These are phyloP conservation scores for Aureobasidium uvarum DNA, from an alignment of 2,329 filamentous ascomycete genomes.

Conservation along the genomic window DNA sequence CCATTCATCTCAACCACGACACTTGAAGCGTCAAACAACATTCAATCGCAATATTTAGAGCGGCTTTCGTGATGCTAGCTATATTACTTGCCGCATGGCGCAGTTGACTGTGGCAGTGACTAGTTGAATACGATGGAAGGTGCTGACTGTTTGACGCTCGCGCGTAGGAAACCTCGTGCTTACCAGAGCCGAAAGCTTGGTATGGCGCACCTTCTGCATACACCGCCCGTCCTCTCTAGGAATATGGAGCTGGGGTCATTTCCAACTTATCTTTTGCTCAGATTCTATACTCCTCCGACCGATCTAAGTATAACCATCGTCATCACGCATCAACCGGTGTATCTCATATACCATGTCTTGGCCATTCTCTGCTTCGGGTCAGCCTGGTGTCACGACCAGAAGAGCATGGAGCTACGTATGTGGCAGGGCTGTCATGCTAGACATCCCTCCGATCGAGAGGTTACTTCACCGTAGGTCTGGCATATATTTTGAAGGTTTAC, in stretches of 20 bases:
- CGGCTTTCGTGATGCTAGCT: neutral
- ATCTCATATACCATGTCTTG: neutral
- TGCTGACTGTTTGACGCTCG: neutral
- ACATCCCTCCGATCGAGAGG: neutral
- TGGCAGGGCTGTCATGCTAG: constrained; percentile 3
- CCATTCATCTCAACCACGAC: neutral
- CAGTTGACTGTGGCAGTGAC: constrained; percentile 1
- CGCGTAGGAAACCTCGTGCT: neutral
- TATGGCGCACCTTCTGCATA: constrained; percentile 1
- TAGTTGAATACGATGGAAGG: neutral
- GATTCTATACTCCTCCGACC: neutral
- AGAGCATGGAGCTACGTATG: constrained; percentile 1
- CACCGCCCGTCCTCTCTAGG: constrained; percentile 5
- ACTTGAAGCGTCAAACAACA: neutral
- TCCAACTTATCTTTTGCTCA: neutral
- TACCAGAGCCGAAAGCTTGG: constrained; percentile 20
- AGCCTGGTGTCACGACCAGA: neutral
- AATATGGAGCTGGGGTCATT: constrained; percentile 10
- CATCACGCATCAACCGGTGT: constrained; percentile 16
- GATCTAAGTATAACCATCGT: constrained; percentile 2
- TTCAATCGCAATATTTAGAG: neutral
- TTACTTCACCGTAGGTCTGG: constrained; percentile 5
- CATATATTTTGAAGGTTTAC: neutral
- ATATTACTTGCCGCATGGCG: neutral
- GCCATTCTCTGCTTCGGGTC: constrained; percentile 16